phyloP scores from a whole-genome alignment of 768 basidiomycete species.

The Psilocybe subaeruginosa region DNA sequence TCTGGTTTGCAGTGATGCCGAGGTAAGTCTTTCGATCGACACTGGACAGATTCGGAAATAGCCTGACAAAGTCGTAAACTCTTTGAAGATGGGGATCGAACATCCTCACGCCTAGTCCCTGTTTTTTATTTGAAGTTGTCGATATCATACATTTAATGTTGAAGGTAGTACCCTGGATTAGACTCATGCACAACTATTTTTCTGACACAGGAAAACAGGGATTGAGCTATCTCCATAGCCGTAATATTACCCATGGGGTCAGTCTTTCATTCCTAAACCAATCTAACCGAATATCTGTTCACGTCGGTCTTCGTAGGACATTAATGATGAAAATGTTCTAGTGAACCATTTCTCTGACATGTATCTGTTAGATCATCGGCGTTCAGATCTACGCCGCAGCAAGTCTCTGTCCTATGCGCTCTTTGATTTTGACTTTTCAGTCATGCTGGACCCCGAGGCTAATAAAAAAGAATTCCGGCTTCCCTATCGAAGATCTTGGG shows the following conservation, averaged over 20 bases:
- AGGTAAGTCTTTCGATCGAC: constrained; percentile 14
- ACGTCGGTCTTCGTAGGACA: background rate
- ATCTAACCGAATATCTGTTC: background rate
- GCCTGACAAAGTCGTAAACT: background rate
- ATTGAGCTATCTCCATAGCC: background rate
- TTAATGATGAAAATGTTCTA: background rate
- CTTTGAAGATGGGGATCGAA: background rate
- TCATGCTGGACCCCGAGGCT: background rate
- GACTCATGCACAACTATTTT: too few species aligned
- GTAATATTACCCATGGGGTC: background rate
- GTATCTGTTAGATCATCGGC: background rate
- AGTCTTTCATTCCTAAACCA: background rate
- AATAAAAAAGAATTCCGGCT: background rate
- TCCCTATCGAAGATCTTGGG: background rate
- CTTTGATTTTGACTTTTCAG: background rate
- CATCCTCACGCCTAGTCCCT: background rate
- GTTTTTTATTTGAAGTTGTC: background rate
- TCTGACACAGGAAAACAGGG: background rate
- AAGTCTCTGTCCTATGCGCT: background rate
- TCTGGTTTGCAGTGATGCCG: constrained; percentile 32
- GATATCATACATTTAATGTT: background rate
- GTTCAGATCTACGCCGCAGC: background rate
- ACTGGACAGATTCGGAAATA: background rate
- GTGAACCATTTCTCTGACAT: background rate
- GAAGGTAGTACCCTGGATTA: background rate